Evolutionary conservation across 2,329 filamentous ascomycete genomes (phyloP).

Genomic region (Canariomyces notabilis): DNA sequence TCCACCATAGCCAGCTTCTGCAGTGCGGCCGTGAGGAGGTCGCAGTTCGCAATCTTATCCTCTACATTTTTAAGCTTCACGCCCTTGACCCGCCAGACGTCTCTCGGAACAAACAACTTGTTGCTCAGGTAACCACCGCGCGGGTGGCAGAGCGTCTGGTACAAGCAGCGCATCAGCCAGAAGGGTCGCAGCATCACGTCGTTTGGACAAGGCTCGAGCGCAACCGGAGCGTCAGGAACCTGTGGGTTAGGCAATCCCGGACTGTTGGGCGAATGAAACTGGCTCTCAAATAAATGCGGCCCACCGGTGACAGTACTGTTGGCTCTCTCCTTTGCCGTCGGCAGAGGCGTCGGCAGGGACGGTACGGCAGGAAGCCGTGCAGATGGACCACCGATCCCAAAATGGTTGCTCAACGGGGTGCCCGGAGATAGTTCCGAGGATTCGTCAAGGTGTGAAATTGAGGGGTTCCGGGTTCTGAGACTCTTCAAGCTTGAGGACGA

Average conservation of each 20-base stretch:
- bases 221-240: constrained; percentile 62
- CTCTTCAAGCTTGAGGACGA: constrained; percentile 67
- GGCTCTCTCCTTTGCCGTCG: constrained; percentile 55
- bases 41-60: constrained; percentile 89
- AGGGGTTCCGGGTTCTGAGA: constrained; percentile 69
- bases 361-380: constrained; percentile 53
- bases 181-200: constrained; percentile 89
- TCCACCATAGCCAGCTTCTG: constrained; percentile 80
- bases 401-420: constrained; percentile 68
- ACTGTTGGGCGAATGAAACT: constrained; percentile 64
- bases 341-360: constrained; percentile 53
- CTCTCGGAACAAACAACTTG: constrained; percentile 84
- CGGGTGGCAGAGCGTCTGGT: constrained; percentile 86
- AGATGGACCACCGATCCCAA: constrained; percentile 44
- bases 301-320: constrained; percentile 59
- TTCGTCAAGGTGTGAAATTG: constrained; percentile 56
- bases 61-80: constrained; percentile 89
- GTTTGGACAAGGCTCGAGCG: constrained; percentile 86
- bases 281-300: constrained; percentile 76
- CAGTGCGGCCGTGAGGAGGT: constrained; percentile 82
- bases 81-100: constrained; percentile 90
- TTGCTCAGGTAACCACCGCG: constrained; percentile 88
- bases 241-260: constrained; percentile 62
- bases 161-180: constrained; percentile 94
- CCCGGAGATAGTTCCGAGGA: constrained; percentile 63